Percentiles rank a stretch among this genome's conserved stretches.
These are phyloP conservation scores for Ophiostoma pallidulum DNA, from an alignment of 2,329 filamentous ascomycete genomes.

Conservation along the genomic window DNA sequence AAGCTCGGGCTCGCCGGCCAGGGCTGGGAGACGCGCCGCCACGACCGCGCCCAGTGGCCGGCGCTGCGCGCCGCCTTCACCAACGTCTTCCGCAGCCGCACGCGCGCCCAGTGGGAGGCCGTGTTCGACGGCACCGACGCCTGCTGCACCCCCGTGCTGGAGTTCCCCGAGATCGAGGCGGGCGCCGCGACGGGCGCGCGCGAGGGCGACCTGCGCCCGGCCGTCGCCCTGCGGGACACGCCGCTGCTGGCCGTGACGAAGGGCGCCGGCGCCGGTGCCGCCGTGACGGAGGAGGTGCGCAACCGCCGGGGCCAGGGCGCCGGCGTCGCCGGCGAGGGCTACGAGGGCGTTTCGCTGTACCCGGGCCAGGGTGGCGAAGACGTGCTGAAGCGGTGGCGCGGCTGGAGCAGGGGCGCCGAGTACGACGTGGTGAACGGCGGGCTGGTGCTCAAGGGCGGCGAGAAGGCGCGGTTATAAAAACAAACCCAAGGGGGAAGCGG, in stretches of 20 bases:
- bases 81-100: conserved; percentile 56
- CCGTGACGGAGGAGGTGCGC: conserved; percentile 28
- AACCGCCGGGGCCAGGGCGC: conserved; percentile 47
- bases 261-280: conserved; percentile 44
- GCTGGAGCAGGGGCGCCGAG: conserved; percentile 63
- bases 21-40: conserved; percentile 41
- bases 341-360: conserved; percentile 47
- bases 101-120: conserved; percentile 69
- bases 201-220: conserved; percentile 61
- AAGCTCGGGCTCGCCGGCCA: conserved; percentile 49
- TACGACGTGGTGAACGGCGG: conserved; percentile 58
- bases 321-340: conserved; percentile 59
- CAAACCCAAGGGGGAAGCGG: too few species aligned
- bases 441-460: conserved; percentile 39
- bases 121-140: conserved; percentile 88
- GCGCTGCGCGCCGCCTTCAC: conserved; percentile 53
- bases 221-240: conserved; percentile 58
- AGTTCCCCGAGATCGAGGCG: conserved; percentile 61
- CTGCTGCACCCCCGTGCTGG: conserved; percentile 81
- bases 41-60: conserved; percentile 58
- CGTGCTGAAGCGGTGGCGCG: conserved; percentile 60
- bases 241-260: conserved; percentile 61
- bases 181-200: conserved; percentile 25
- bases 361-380: conserved; percentile 67
- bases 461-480: conserved; percentile 28